A percentile compares a stretch with the other conserved stretches of the same genome.
Conservation (phyloP, 805 yeast genomes). For the Debaryomyces hansenii region DNA sequence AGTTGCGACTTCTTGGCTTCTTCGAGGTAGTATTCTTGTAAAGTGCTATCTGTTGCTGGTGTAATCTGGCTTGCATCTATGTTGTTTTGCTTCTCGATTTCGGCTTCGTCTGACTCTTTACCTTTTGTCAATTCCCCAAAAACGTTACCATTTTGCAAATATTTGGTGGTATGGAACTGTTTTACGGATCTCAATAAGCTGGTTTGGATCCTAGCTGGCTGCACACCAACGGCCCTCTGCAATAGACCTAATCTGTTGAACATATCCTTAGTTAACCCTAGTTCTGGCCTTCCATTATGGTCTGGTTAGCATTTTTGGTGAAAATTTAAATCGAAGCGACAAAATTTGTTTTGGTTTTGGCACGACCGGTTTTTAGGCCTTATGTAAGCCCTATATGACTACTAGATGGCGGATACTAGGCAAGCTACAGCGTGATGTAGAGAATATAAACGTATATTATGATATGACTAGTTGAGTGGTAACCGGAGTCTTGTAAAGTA, state of each 20-base stretch:
- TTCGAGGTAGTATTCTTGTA: slow-evolving; percentile 51
- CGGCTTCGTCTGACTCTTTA: slow-evolving; percentile 7
- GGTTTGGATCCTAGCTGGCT: slow-evolving; percentile 4
- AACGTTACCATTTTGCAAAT: slow-evolving; percentile 16
- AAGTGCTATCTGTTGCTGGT: slow-evolving; percentile 32
- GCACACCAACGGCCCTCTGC: slow-evolving; percentile 2
- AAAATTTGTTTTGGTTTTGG: neutral
- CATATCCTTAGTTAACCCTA: neutral
- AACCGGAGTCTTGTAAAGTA: no score
- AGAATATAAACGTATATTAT: neutral
- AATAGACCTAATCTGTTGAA: slow-evolving; percentile 5
- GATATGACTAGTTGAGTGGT: neutral
- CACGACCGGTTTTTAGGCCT: neutral
- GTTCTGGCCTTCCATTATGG: neutral
- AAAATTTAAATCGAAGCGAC: neutral
- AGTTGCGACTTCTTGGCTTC: slow-evolving; percentile 46
- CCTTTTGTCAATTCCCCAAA: slow-evolving; percentile 35
- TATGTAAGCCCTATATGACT: neutral
- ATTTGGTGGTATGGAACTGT: slow-evolving; percentile 11
- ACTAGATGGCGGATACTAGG: neutral
- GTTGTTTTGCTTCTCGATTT: slow-evolving; percentile 3
- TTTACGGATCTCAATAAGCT: slow-evolving; percentile 1
- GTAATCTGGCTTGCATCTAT: slow-evolving; percentile 15
- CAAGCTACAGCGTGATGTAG: no score
- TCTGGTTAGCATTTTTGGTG: neutral